Evolutionary conservation across 2,329 filamentous ascomycete genomes (phyloP), one percentile per base, ranked within the genome.

Genomic region (Boeremia exigua): DNA sequence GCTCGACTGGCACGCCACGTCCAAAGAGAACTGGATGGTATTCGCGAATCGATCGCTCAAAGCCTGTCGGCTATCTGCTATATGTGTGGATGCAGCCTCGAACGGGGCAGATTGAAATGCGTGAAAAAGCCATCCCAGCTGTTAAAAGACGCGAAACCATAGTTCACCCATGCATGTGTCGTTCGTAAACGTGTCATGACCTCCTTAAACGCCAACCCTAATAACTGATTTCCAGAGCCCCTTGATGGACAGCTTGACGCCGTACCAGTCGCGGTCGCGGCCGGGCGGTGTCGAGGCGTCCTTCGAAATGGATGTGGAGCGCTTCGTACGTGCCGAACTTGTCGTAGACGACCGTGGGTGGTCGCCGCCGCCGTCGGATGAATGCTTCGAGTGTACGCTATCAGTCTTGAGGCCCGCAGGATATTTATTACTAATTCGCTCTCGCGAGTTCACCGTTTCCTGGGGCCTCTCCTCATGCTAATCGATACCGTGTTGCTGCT

Each of bases 401-500:
- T 66, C 63, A 51, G 61, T 65, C 51, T 67, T 68, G 71, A 73
- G 72, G 72, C 70, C 71, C 71, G 71, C 72, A 72, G 68, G 69
- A 70, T 66, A 62, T 56, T 65, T 67, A 57, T 67, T 60, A 59
- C 61, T 65, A 61, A 54, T 68, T 63, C 65, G 67, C 62, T 71
- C 63, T 56, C 60, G 68, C 62, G 66, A 61, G 57, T 56, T 73
- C 62, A 71, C 67, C 67, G 61, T 56, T 64, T 68, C 72, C 66
- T 86, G 94, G 68, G 70, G 66, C 72, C 74, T 73, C 74, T 69
- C 73, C 68, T 74, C 68, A 72, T 73, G 72, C 73, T 92, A 99
- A 88, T 97, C 94, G 85, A 98, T 97, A 77, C 93, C 94, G 80
- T 99, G 92, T 80, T 98, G 91, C 76, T 89, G 87, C 84, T 99